Base-by-base conservation (phyloP, 2,329 filamentous ascomycete species). In the Emericellopsis cladophorae region DNA sequence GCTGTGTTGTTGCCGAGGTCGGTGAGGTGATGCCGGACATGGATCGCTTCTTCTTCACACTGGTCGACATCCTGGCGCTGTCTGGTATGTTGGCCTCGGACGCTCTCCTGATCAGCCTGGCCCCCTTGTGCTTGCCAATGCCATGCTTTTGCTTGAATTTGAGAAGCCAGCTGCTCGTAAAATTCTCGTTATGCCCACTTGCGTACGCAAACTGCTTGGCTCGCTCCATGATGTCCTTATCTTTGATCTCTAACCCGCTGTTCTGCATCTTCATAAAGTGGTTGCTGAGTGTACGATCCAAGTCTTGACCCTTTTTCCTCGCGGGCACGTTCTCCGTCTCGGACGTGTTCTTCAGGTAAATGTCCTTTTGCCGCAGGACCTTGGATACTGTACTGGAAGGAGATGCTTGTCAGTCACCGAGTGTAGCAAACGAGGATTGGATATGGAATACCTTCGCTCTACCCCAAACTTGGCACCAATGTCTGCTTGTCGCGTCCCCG, bases 391-490 rank as follows among this genome's bases (percentile, higher is more conserved):
- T 98, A 66, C 92, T 98, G 46, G 15, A 18, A n/a, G 21, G 6
- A 29, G 12, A 7, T 29, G 12, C 26, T 3, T 12, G 26, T 29
- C 26, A 29, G 12, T 29, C 9, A 9, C 26, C 4, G 26, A 29
- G 26, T 29, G 9, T 9, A 7, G 26, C 4, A 12, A 12, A 12
- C 6, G 37, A 15, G 15, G 9, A 15, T 9, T 18, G 14, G 22
- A 34, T 11, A 8, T 15, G 21, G 11, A 59, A 59, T 79, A 96
- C 92, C 92, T 96, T 81, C 92, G 72, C 66, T 98, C 92, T 40
- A 98, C 92, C 31, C 89, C 90, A 64, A 98, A 98, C 57, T 88
- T 79, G 44, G 81, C 83, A 63, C 92, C 92, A 62, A 98, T 98
- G 55, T 96, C 90, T 15, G 88, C 92, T 65, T 98, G 92, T 64